A percentile compares a stretch with the other conserved stretches of the same genome.
Evolutionary conservation across 2,329 filamentous ascomycete species (phyloP).

Genomic region (Monosporascus cannonballus): DNA sequence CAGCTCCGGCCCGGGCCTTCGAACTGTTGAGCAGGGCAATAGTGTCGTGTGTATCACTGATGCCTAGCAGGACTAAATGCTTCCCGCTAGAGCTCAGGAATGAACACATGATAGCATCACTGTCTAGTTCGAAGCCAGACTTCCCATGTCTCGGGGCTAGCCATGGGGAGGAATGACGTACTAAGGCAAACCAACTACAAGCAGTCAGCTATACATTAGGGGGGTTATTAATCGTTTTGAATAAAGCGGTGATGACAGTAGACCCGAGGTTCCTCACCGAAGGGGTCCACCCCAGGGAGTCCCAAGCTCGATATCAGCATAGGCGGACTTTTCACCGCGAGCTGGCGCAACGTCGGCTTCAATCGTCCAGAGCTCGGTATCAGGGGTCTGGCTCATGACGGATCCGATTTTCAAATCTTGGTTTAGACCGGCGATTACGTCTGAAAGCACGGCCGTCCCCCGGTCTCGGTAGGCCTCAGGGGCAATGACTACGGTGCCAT

Average conservation of each 20-base stretch:
- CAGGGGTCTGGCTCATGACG: conserved; percentile 58
- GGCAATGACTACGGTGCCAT: conserved; percentile 57
- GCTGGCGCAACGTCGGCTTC: conserved; percentile 50
- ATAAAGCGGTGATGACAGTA: too few relatives aligned
- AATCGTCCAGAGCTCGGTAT: conserved; percentile 66
- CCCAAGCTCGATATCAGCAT: conserved; percentile 54
- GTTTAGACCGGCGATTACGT: conserved; percentile 54
- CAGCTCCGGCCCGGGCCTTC: conserved; percentile 44
- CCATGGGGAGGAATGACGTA: conserved; percentile 79
- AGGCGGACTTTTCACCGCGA: conserved; percentile 50
- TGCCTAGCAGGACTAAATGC: conserved; percentile 69
- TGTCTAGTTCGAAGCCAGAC: conserved; percentile 59
- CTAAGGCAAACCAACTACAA: conserved; percentile 70
- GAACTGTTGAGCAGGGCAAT: conserved; percentile 63
- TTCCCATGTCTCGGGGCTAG: conserved; percentile 81
- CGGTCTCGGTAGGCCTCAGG: conserved; percentile 19
- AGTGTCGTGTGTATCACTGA: conserved; percentile 69
- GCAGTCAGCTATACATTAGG: conserved; percentile 10
- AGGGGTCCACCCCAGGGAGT: conserved; percentile 51
- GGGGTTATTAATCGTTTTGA: not conserved
- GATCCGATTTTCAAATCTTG: conserved; percentile 47
- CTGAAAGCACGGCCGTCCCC: conserved; percentile 36
- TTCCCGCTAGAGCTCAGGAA: conserved; percentile 69
- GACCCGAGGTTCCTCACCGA: conserved; percentile 32
- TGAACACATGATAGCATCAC: conserved; percentile 71